A percentile compares a stretch with the other conserved stretches of the same genome.
Conservation (phyloP, 2,329 filamentous ascomycete species). For the Pyrenophora tritici-repentis region DNA sequence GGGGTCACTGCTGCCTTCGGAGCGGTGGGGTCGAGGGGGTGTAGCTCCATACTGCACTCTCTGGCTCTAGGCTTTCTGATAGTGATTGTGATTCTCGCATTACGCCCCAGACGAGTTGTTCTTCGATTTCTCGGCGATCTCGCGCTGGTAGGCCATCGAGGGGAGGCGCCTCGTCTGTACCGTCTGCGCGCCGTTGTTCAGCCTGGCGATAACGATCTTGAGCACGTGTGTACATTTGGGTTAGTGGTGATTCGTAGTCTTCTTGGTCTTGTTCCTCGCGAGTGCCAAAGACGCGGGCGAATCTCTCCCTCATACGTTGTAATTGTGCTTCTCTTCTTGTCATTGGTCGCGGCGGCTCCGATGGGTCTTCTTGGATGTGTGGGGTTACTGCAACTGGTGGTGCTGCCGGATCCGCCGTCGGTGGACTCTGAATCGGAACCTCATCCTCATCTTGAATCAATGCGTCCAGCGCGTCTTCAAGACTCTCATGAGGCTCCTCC, state of each 20-base stretch:
- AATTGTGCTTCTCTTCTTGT: slow-evolving; percentile 23
- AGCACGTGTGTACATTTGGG: slow-evolving; percentile 54
- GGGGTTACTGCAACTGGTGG: slow-evolving; percentile 5
- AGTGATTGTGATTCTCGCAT: slow-evolving; percentile 33
- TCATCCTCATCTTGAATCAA: slow-evolving; percentile 35
- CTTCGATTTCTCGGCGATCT: slow-evolving; percentile 39
- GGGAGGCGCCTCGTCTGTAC: slow-evolving; percentile 26
- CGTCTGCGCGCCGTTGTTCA: slow-evolving; percentile 41
- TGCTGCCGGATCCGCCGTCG: neutral
- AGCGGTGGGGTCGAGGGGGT: slow-evolving; percentile 4
- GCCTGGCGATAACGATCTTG: slow-evolving; percentile 51
- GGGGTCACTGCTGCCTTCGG: neutral
- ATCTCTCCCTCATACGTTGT: slow-evolving; percentile 35
- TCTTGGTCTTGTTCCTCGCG: slow-evolving; percentile 55
- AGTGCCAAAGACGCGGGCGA: slow-evolving; percentile 51
- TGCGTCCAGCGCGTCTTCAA: slow-evolving; percentile 44
- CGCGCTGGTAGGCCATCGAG: slow-evolving; percentile 27
- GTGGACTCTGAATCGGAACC: slow-evolving; percentile 20
- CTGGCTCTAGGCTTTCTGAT: slow-evolving; percentile 16
- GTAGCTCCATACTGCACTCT: slow-evolving; percentile 32
- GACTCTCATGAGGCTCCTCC: slow-evolving; percentile 31
- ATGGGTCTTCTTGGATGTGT: slow-evolving; percentile 5
- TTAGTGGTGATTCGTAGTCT: slow-evolving; percentile 55
- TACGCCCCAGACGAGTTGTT: slow-evolving; percentile 42
- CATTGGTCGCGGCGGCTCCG: slow-evolving; percentile 18